phyloP scores from a whole-genome alignment of 805 yeast species.

The Candida gorgasii region DNA sequence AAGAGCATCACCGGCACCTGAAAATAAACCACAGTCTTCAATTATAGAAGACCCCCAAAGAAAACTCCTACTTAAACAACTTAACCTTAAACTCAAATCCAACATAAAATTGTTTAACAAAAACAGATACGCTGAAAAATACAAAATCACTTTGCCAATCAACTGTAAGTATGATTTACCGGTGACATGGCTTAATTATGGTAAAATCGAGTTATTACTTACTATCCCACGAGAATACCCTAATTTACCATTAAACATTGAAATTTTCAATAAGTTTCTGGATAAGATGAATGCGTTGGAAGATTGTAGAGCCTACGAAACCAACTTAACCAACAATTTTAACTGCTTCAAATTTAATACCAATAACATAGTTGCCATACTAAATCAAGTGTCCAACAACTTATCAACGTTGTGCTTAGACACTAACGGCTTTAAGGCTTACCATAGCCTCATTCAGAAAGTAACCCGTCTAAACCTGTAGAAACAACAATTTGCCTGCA shows the following conservation, averaged over 20 bases:
- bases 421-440: neutral
- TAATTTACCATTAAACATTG: slow-evolving; percentile 19
- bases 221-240: slow-evolving; percentile 38
- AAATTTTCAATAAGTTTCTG: slow-evolving; percentile 32
- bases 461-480: neutral
- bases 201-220: slow-evolving; percentile 30
- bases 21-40: neutral
- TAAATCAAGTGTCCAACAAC: slow-evolving; percentile 36
- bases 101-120: slow-evolving; percentile 28
- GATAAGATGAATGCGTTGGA: slow-evolving; percentile 18
- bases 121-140: slow-evolving; percentile 25
- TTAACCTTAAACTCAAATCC: slow-evolving; percentile 28
- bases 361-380: slow-evolving; percentile 23
- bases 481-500: neutral
- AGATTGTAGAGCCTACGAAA: slow-evolving; percentile 21
- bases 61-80: slow-evolving; percentile 23
- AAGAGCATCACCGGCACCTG: neutral
- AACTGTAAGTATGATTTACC: slow-evolving; percentile 21
- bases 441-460: neutral
- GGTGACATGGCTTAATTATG: slow-evolving; percentile 27
- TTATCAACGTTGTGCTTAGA: slow-evolving; percentile 19
- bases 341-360: slow-evolving; percentile 17
- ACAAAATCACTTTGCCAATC: slow-evolving; percentile 35
- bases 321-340: slow-evolving; percentile 26
- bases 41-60: slow-evolving; percentile 14